Base-by-base conservation (phyloP, 139 green algal genomes). In the Chlorella ohadii region DNA sequence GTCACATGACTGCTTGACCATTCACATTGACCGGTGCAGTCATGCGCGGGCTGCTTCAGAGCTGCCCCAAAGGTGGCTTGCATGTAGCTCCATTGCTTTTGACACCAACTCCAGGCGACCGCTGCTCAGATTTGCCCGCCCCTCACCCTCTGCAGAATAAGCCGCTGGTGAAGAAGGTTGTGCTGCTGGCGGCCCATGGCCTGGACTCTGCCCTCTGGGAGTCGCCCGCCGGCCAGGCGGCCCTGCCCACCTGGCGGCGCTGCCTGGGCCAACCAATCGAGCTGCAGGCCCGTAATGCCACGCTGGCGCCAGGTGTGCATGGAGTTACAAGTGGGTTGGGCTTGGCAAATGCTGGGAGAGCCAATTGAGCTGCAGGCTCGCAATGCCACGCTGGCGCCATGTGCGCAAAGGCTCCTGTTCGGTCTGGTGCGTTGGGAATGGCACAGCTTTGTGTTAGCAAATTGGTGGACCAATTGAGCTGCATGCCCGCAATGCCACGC, bases 131-230 rank as follows among this genome's bases (percentile, higher is more conserved):
- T 59, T 19, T 59, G 51, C 19, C 31, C 38, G 4, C 6, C 47
- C 67, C 13, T 19, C 33, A 23, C 64, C 34, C 17, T 2, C 41
- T 34, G 55, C 68, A 85, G 81, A 86, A 86, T 59, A 86, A 86
- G 71, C 71, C 81, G 11, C 57, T 86, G 57, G 81, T 86, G 1
- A 55, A 65, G 9, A 39, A 59, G 11, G 88, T 94, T 59, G 79
- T 93, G 64, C 70, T 96, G 81, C 72, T 96, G 75, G 80, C 89
- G 12, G 87, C 91, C 5, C 82, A 89, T 28, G 94, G 93, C 11
- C 71, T 97, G 16, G 82, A 88, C 71, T 34, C 38, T 4, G 63
- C 87, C 1, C 41, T 90, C 39, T 91, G 55, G 67, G 33, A 47
- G 41, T 33, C 27, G 51, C 19, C 51, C 4, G 51, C 19, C 22